Evolutionary conservation across 148 eudicot genomes (phyloP).

Genomic region (Persicaria maculosa): DNA sequence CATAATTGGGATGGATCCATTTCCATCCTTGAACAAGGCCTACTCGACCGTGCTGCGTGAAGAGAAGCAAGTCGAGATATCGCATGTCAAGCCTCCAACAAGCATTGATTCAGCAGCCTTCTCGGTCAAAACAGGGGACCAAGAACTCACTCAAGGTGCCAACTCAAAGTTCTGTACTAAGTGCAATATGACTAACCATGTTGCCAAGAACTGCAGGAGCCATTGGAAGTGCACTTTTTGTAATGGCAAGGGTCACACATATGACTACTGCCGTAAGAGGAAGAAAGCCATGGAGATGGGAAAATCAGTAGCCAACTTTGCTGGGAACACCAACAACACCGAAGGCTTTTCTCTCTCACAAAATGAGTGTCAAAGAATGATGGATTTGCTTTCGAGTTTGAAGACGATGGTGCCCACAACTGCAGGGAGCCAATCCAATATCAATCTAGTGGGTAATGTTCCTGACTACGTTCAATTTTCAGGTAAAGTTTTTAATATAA

Average conservation of each 20-base stretch:
- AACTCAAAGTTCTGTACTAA: not conserved
- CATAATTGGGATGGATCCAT: not conserved
- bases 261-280: not conserved
- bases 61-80: not conserved
- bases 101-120: not conserved
- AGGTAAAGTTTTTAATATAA: not conserved
- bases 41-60: not conserved
- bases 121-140: not conserved
- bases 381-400: not conserved
- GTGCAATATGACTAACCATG: not conserved
- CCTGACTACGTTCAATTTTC: not conserved
- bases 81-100: not conserved
- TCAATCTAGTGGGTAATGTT: not conserved
- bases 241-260: not conserved
- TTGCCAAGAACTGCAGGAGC: not conserved
- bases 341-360: not conserved
- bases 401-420: not conserved
- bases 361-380: not conserved
- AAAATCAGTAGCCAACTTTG: not conserved
- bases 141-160: not conserved
- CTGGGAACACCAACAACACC: not conserved
- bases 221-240: not conserved
- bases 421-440: not conserved
- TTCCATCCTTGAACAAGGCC: not conserved
- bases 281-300: not conserved